Percentiles rank a stretch among this genome's conserved stretches.
These are phyloP conservation scores for Fusarium setosum DNA, from an alignment of 2,329 filamentous ascomycete species.

Conservation along the genomic window DNA sequence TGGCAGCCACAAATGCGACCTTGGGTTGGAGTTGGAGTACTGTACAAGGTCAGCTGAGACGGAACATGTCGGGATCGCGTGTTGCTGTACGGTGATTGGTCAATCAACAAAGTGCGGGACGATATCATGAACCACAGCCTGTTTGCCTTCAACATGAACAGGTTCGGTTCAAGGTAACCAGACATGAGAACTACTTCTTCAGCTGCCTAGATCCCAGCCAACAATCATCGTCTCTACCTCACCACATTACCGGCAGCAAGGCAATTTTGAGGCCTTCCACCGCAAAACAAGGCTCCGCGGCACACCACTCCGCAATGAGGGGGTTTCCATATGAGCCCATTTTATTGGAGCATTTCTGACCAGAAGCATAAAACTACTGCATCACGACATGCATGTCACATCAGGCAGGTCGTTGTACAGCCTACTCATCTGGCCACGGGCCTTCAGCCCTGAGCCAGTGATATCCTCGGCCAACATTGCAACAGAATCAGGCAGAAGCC, in stretches of 20 bases:
- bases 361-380: not conserved
- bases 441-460: not conserved
- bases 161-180: too few relatives aligned
- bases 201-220: too few relatives aligned
- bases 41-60: too few relatives aligned
- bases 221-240: too few relatives aligned
- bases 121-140: too few relatives aligned
- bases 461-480: too few relatives aligned
- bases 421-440: too few relatives aligned
- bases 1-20: not conserved
- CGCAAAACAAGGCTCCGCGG: not conserved
- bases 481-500: not conserved
- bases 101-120: too few relatives aligned
- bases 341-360: too few relatives aligned
- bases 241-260: not conserved
- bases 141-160: too few relatives aligned
- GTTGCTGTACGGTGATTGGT: not conserved
- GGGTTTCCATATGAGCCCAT: not conserved
- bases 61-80: not conserved
- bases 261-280: slow-evolving; percentile 7
- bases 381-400: not conserved
- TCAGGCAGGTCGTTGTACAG: not conserved
- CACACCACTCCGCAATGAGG: not conserved
- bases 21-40: not conserved
- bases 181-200: too few relatives aligned